Evolutionary conservation across 192 early-diverging fungal genomes (phyloP).

Genomic region (Chytriomyces sp.): DNA sequence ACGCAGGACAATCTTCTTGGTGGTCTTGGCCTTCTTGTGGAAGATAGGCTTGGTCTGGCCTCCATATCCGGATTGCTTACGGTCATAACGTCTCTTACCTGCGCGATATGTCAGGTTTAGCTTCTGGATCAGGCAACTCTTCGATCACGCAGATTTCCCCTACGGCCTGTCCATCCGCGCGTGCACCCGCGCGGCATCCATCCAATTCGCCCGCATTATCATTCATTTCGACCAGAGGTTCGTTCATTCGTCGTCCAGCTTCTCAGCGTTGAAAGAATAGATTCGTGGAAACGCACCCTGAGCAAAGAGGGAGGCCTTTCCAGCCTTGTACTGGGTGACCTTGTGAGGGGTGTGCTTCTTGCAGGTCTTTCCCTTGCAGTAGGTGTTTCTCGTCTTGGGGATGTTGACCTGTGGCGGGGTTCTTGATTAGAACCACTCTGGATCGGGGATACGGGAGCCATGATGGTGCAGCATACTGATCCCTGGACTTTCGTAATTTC

Average conservation of each 20-base stretch:
- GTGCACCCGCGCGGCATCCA: too few relatives aligned
- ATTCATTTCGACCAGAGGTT: too few relatives aligned
- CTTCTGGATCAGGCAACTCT: too few relatives aligned
- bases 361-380: constrained; percentile 97
- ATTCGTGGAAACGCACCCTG: constrained; percentile 81
- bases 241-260: too few relatives aligned
- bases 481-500: too few relatives aligned
- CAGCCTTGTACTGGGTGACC: constrained; percentile 99
- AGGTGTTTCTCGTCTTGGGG: constrained; percentile 99
- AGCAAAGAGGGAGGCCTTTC: constrained; percentile 98
- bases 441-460: too few relatives aligned
- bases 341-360: constrained; percentile 99
- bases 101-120: too few relatives aligned
- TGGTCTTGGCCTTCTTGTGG: constrained; percentile 99
- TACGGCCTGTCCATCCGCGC: too few relatives aligned
- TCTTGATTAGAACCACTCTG: too few relatives aligned
- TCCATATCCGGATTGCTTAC: constrained; percentile 99
- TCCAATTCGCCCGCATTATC: constrained; percentile 5
- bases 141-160: too few relatives aligned
- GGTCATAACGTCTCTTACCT: constrained; percentile 76
- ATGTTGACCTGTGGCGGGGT: constrained; percentile 79
- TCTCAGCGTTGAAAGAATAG: background rate
- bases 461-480: too few relatives aligned
- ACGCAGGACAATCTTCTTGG: constrained; percentile 99
- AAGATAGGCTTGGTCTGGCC: constrained; percentile 99